A percentile compares a stretch with the other conserved stretches of the same genome.
phyloP scores from a whole-genome alignment of 2,329 filamentous ascomycete genomes.

The Neonectria neomacrospora region DNA sequence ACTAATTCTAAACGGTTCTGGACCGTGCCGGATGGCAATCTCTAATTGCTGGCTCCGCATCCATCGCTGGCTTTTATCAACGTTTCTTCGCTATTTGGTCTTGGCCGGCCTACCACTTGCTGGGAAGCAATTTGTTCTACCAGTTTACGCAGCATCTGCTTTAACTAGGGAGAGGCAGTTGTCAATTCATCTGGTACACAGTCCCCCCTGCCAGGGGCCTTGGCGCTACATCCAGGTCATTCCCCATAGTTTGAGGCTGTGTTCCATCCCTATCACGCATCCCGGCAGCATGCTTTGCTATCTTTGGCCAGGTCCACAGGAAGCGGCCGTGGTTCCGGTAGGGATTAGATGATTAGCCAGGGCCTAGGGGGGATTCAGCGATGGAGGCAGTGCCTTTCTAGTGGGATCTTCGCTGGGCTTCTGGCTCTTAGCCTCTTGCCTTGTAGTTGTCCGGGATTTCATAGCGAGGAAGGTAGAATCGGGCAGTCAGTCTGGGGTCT shows the following conservation, averaged over 20 bases:
- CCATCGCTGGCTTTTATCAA: background rate
- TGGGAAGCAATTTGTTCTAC: no score
- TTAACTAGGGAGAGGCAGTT: no score
- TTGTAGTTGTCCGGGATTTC: no score
- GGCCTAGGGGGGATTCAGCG: background rate
- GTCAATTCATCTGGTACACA: background rate
- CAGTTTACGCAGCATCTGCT: no score
- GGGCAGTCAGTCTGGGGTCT: background rate
- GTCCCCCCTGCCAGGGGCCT: slow-evolving; percentile 13
- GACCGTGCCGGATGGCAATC: background rate
- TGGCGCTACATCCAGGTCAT: background rate
- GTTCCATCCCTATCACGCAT: slow-evolving; percentile 11
- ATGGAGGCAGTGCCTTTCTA: background rate
- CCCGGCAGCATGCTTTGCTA: background rate
- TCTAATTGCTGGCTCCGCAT: background rate
- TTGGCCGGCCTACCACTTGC: background rate
- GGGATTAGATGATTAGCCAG: background rate
- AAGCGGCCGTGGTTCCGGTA: background rate
- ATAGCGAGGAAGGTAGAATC: no score
- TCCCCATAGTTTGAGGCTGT: slow-evolving; percentile 27
- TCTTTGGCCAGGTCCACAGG: background rate
- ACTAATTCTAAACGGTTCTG: background rate
- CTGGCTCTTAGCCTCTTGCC: no score
- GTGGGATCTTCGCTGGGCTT: background rate
- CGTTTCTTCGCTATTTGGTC: background rate